phyloP scores from a whole-genome alignment of 2,329 filamentous ascomycete species.

The Elsinoe ampelina region DNA sequence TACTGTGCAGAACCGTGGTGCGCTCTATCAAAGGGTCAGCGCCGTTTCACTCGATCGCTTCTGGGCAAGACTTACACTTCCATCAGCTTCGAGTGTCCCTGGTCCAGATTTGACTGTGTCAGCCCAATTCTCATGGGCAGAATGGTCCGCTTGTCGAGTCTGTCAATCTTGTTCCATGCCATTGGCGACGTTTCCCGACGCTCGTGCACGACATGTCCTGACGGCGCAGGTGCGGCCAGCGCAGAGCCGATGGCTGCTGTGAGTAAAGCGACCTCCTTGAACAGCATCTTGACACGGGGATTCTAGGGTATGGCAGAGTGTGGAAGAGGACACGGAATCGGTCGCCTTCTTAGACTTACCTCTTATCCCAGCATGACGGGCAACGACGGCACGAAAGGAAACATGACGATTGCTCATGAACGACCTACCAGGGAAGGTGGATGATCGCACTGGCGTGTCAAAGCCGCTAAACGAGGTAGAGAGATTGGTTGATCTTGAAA shows the following conservation, averaged over 20 bases:
- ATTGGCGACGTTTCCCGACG: slow-evolving; percentile 25
- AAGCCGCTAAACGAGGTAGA: background rate
- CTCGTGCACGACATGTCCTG: slow-evolving; percentile 35
- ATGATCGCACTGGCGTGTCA: background rate
- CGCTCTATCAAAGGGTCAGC: slow-evolving; percentile 16
- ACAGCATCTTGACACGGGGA: background rate
- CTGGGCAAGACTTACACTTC: slow-evolving; percentile 19
- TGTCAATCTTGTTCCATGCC: slow-evolving; percentile 32
- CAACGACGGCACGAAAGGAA: background rate
- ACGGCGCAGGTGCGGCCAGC: slow-evolving; percentile 8
- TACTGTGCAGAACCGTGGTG: slow-evolving; percentile 26
- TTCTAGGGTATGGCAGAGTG: too few species aligned
- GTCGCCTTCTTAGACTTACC: background rate
- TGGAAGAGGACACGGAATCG: background rate
- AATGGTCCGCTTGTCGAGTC: slow-evolving; percentile 28
- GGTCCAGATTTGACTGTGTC: slow-evolving; percentile 37
- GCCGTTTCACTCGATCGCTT: background rate
- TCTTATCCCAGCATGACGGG: background rate
- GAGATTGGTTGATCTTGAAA: background rate
- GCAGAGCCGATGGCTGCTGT: background rate
- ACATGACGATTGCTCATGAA: background rate
- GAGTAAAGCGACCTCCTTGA: background rate
- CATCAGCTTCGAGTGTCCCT: slow-evolving; percentile 28
- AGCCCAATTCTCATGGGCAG: slow-evolving; percentile 40
- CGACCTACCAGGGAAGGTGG: background rate